Conservation (phyloP, 2,329 filamentous ascomycete species). For the Aspergillus pseudoglaucus region DNA sequence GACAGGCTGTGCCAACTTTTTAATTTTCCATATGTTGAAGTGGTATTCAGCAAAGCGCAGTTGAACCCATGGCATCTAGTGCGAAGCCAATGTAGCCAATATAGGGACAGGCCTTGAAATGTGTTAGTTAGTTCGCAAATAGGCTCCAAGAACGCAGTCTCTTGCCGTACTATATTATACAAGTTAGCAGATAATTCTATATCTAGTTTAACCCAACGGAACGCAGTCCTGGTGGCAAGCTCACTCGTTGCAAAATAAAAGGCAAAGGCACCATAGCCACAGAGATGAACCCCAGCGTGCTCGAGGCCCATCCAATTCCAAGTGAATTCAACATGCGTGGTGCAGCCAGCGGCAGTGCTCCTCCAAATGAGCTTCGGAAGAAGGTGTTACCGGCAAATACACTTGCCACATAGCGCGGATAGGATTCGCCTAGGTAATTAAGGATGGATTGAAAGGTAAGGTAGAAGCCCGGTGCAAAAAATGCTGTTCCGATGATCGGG, state of each 20-base stretch:
- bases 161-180: conserved; percentile 3
- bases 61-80: too few relatives aligned
- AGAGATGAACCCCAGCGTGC: conserved; percentile 29
- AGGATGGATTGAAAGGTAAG: conserved; percentile 15
- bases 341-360: conserved; percentile 29
- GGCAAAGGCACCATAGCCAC: conserved; percentile 26
- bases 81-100: too few relatives aligned
- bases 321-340: conserved; percentile 27
- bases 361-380: conserved; percentile 35
- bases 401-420: conserved; percentile 30
- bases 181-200: background rate
- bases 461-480: conserved; percentile 34
- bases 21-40: too few relatives aligned
- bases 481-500: conserved; percentile 43
- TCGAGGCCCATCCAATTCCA: conserved; percentile 33
- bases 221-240: too few relatives aligned
- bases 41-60: too few relatives aligned
- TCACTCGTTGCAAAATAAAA: conserved; percentile 3
- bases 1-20: too few relatives aligned
- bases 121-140: conserved; percentile 1
- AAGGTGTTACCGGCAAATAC: conserved; percentile 39
- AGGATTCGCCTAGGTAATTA: conserved; percentile 24
- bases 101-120: too few relatives aligned
- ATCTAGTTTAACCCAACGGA: background rate
- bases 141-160: conserved; percentile 2